Conservation (phyloP, 495 filamentous ascomycete genomes). For the Penicillium riverlandense region DNA sequence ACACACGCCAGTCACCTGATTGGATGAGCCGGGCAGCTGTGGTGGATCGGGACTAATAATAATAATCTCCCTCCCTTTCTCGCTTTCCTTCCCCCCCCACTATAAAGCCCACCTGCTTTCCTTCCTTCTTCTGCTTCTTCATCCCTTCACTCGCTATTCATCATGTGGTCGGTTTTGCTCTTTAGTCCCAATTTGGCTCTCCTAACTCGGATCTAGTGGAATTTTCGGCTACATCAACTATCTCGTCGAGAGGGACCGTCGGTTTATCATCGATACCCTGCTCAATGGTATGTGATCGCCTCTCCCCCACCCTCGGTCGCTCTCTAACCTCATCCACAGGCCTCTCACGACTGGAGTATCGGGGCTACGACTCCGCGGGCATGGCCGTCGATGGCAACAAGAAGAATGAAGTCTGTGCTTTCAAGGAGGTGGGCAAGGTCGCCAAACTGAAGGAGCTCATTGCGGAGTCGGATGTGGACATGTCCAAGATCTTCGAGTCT, state of each 20-base stretch:
- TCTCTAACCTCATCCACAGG: conserved; percentile 36
- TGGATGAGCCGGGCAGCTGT: too few relatives aligned
- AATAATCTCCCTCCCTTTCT: not conserved
- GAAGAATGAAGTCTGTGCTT: conserved; percentile 94
- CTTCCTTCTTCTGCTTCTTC: not conserved
- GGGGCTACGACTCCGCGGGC: conserved; percentile 95
- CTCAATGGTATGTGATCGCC: conserved; percentile 68
- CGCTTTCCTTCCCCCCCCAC: conserved; percentile 1
- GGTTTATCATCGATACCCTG: conserved; percentile 88
- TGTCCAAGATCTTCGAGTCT: conserved; percentile 89
- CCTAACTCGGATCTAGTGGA: conserved; percentile 53
- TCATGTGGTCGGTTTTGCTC: conserved; percentile 30
- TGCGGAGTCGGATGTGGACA: conserved; percentile 70
- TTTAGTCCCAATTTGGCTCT: not conserved
- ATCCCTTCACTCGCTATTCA: conserved; percentile 5
- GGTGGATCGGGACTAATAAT: not conserved
- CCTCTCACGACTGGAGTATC: conserved; percentile 84
- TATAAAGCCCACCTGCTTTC: not conserved
- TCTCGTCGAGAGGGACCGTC: conserved; percentile 88
- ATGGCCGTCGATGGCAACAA: conserved; percentile 96
- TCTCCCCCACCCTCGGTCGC: not conserved
- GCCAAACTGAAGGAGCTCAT: conserved; percentile 92
- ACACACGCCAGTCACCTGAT: not conserved
- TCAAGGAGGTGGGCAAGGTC: conserved; percentile 99
- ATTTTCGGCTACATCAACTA: conserved; percentile 98